Base-by-base conservation (phyloP, 2,329 filamentous ascomycete genomes). In the Thielaviopsis populi region DNA sequence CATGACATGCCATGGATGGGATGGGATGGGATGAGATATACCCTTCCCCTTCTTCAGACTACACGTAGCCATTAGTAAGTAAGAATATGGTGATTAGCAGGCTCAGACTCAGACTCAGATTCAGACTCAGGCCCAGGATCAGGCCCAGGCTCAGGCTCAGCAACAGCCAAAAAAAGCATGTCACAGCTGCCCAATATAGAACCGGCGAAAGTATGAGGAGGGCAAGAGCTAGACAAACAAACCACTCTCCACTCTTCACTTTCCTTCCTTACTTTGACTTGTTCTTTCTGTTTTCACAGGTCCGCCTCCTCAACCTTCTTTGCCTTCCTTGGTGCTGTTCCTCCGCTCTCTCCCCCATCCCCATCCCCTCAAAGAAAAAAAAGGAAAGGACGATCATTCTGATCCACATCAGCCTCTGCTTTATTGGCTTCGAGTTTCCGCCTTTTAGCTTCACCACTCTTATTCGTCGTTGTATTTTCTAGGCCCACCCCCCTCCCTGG, bases 331-430 rank as follows among this genome's bases (percentile, higher is more conserved):
- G 13, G 13, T 27, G 17, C n/a, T 27, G 13, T 40, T 61, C 19
- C 61, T 40, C 59, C 15, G 59, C 4, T 33, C 24, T 37, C 54
- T 40, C 59, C 48, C 40, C 54, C 50, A 24, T 27, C 53, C 53
- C 30, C n/a, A 27, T 37, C 33, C 33, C 7, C 33, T n/a, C n/a
- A n/a, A n/a, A 33, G 3, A 33, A 33, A 33, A 56, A 56, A 56
- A 56, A 33, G 15, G 53, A 37, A 56, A 56, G 53, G 53, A 56
- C 53, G 53, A 56, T 56, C 53, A 56, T 56, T 56, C 30, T 56
- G 53, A 56, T 56, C 53, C 53, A 56, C 53, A 37, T 56, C 53
- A 56, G 4, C 53, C 50, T 53, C 64, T 62, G 53, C 22, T 53
- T 56, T 56, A 56, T 56, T 56, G 53, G 53, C 53, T 37, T 56